Conservation (phyloP, 345 rosid species). For the Linum usitatissimum region DNA sequence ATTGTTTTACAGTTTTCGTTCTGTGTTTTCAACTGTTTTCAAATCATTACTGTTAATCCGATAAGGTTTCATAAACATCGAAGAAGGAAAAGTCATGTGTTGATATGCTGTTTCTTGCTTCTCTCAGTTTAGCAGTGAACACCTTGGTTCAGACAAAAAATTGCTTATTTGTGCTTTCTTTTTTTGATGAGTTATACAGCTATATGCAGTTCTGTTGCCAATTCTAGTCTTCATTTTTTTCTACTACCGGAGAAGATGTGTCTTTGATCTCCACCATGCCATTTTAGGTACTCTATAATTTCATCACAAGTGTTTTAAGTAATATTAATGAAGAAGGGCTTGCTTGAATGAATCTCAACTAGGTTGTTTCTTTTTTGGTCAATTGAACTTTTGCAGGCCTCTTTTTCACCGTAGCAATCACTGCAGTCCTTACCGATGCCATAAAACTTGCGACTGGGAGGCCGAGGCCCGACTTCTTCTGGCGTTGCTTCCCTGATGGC, state of each 20-base stretch:
- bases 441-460: conserved; percentile 65
- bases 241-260: conserved; percentile 43
- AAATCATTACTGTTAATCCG: no score
- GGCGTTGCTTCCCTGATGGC: conserved; percentile 97
- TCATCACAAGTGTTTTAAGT: neutral
- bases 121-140: neutral
- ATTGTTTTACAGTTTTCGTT: neutral
- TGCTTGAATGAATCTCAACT: no score
- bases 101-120: no score
- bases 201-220: conserved; percentile 53
- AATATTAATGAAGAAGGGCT: conserved; percentile 1
- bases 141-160: neutral
- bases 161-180: neutral
- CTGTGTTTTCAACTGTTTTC: neutral
- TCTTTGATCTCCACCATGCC: conserved; percentile 74
- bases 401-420: conserved; percentile 51
- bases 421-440: conserved; percentile 67
- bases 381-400: conserved; percentile 26
- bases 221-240: conserved; percentile 34
- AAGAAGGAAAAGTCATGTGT: neutral
- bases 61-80: no score
- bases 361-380: no score
- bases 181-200: conserved; percentile 17
- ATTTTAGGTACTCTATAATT: conserved; percentile 35
- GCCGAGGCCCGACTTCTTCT: conserved; percentile 87